Evolutionary conservation across 306 rosid species (phyloP), one percentile per base, ranked within the genome.

Genomic region (Ammopiptanthus mongolicus): DNA sequence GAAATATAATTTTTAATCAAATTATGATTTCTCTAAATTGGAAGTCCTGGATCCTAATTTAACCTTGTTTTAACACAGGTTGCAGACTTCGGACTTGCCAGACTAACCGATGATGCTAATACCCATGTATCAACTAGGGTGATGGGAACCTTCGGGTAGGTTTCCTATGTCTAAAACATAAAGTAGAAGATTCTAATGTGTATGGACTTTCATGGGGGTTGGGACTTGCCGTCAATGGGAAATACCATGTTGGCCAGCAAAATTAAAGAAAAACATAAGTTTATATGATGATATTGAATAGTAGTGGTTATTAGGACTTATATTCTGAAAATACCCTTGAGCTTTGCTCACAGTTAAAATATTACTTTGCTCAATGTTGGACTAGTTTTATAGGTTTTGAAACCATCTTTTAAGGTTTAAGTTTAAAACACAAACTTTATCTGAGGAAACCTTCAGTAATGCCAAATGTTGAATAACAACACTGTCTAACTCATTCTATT

Each of bases 71-170:
- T 21, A 55, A 12, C 62, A 56, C 96, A 95, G 97, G 99, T 92
- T 78, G 91, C 99, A 29, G 98, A 95, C 74, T 95, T 91, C 76
- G 98, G 98, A 74, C 98, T 93, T 53, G 98, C 98, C 14, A 93
- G 86, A 72, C 90, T 92, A 58, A 83, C 93, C 1, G 90, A 86
- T 19, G 97, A 86, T 83, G 82, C 83, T 33, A 28, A 82, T 22
- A 95, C 97, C 23, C 99, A 92, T 72, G 97, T 95, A 59, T 90
- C 99, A 31, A 95, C 99, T 31, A 88, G 97, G 62, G 97, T 95
- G 80, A 89, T 95, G 97, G 99, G 99, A 63, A 95, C 99, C 83
- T 95, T 95, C 62, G 99, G 99, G 99, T 95, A 82, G 42, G 91
- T 82, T 74, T 65, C 50, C 58, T 65, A 5, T 53, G 29, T 52